These are phyloP conservation scores for Glutinoglossum americanum DNA, from an alignment of 495 filamentous ascomycete species.

Conservation along the genomic window DNA sequence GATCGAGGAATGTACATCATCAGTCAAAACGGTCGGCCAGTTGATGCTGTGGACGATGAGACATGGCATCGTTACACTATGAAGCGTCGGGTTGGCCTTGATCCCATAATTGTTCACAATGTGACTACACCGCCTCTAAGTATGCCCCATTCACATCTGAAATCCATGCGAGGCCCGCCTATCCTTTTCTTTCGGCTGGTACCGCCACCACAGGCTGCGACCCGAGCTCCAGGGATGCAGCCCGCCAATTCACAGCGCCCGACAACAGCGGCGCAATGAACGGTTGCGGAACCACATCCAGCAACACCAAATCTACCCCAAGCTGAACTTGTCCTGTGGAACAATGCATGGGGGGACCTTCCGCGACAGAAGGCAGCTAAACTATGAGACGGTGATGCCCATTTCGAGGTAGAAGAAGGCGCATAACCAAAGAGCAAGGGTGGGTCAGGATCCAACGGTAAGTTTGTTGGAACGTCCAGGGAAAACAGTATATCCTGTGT, in stretches of 20 bases:
- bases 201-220: neutral
- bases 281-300: slow-evolving; percentile 3
- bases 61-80: slow-evolving; percentile 6
- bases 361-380: neutral
- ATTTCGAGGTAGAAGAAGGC: neutral
- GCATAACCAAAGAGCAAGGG: neutral
- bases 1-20: neutral
- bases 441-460: slow-evolving; percentile 5
- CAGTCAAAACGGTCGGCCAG: neutral
- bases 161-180: neutral
- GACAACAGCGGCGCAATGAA: slow-evolving; percentile 9
- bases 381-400: neutral
- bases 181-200: neutral
- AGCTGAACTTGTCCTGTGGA: neutral
- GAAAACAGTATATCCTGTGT: too few relatives aligned
- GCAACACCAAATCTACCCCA: slow-evolving; percentile 1
- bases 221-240: neutral
- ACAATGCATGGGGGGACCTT: neutral
- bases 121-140: slow-evolving; percentile 9
- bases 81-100: slow-evolving; percentile 3
- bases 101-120: slow-evolving; percentile 6
- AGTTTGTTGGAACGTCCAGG: too few relatives aligned
- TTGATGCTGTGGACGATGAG: slow-evolving; percentile 7
- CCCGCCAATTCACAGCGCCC: slow-evolving; percentile 8
- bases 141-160: neutral